These are phyloP conservation scores for Erodium trifolium DNA, from an alignment of 441 rosid species.

Conservation along the genomic window DNA sequence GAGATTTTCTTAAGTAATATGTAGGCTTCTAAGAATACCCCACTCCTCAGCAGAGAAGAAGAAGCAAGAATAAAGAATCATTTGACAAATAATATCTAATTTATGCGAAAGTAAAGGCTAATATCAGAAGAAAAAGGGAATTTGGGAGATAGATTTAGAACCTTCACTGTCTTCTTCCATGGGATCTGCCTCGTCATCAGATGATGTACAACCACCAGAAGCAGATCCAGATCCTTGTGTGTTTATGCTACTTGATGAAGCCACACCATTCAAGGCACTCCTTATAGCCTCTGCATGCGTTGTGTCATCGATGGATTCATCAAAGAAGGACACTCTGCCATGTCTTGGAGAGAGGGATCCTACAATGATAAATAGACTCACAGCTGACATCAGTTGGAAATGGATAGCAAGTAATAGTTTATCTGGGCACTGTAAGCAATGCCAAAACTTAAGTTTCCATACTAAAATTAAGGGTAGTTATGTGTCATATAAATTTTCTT, in stretches of 20 bases:
- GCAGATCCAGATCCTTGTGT: conserved; percentile 3
- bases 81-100: not conserved
- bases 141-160: not conserved
- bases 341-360: conserved; percentile 20
- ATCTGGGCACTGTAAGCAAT: too few species aligned
- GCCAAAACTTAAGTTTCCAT: too few species aligned
- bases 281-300: conserved; percentile 23
- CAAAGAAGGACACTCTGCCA: conserved; percentile 1
- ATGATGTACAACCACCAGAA: conserved; percentile 20
- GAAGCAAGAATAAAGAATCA: not conserved
- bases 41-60: not conserved
- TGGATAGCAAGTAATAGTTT: not conserved
- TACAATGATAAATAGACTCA: not conserved
- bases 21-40: not conserved
- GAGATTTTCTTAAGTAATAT: not conserved
- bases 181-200: conserved; percentile 20
- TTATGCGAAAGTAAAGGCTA: too few species aligned
- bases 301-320: conserved; percentile 12
- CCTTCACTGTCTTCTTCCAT: conserved; percentile 18
- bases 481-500: too few species aligned
- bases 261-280: conserved; percentile 19
- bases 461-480: too few species aligned
- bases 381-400: not conserved
- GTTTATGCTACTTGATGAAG: conserved; percentile 15
- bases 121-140: not conserved